phyloP scores from a whole-genome alignment of 1,284 basidiomycete species.

The Taiwanofungus camphoratus region DNA sequence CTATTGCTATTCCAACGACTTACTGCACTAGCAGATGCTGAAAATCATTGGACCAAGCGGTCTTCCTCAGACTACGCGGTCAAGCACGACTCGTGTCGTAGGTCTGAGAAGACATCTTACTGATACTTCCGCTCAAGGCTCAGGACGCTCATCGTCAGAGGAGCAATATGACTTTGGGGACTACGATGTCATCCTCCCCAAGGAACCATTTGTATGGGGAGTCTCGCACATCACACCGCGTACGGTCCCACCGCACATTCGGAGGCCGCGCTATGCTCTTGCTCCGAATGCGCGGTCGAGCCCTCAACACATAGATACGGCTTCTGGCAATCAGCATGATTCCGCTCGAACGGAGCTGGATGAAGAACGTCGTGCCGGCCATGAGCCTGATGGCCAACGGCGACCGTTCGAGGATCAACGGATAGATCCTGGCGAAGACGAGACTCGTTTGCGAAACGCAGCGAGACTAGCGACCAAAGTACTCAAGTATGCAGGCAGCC shows the following conservation, averaged over 20 bases:
- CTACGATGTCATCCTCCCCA: slow-evolving; percentile 61
- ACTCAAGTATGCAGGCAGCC: slow-evolving; percentile 47
- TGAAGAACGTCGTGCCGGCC: too few species aligned
- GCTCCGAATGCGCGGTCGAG: slow-evolving; percentile 24
- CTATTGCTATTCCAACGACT: too few species aligned
- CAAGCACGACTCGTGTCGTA: too few species aligned
- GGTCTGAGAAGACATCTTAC: too few species aligned
- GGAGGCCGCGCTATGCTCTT: slow-evolving; percentile 56
- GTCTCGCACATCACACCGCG: slow-evolving; percentile 55
- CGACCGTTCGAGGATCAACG: slow-evolving; percentile 29
- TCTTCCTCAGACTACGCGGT: too few species aligned
- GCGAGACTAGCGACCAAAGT: slow-evolving; percentile 59
- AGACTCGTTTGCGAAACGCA: slow-evolving; percentile 51
- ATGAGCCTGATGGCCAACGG: too few species aligned
- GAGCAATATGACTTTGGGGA: slow-evolving; percentile 29
- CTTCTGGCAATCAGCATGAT: background rate
- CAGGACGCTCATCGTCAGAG: too few species aligned
- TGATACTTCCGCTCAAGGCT: too few species aligned
- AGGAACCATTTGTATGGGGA: slow-evolving; percentile 61
- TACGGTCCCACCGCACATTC: slow-evolving; percentile 54
- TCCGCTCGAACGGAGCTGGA: too few species aligned
- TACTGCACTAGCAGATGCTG: too few species aligned
- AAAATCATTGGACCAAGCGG: too few species aligned
- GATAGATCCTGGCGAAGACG: slow-evolving; percentile 55
- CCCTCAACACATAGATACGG: slow-evolving; percentile 4